Percentiles rank a stretch among this genome's conserved stretches.
phyloP scores from a whole-genome alignment of 1,284 basidiomycete genomes.

The Rhodotorula glutinis region DNA sequence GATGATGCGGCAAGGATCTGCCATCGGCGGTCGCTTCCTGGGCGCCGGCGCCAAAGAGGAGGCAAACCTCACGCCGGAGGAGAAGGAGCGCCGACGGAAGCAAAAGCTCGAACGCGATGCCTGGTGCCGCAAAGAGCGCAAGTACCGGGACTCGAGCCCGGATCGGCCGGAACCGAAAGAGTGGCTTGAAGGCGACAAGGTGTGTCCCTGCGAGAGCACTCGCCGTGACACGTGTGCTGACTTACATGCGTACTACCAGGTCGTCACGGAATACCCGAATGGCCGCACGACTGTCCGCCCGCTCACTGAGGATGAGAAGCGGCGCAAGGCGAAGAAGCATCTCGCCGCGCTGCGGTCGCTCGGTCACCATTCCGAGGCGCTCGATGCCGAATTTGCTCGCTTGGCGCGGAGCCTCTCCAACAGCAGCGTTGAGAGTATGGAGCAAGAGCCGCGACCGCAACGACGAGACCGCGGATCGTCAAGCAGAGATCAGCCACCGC shows the following conservation, averaged over 20 bases:
- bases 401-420: conserved; percentile 3
- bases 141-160: conserved; percentile 29
- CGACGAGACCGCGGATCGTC: background rate
- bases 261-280: conserved; percentile 38
- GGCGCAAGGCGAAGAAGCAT: conserved; percentile 26
- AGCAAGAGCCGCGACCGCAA: background rate
- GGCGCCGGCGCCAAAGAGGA: conserved; percentile 2
- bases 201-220: background rate
- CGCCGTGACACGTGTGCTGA: background rate
- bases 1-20: conserved; percentile 20
- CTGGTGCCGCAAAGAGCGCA: conserved; percentile 41
- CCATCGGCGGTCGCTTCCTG: conserved; percentile 10
- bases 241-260: background rate
- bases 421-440: background rate
- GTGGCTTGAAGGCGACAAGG: conserved; percentile 40
- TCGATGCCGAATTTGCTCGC: conserved; percentile 27
- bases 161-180: conserved; percentile 5
- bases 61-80: conserved; percentile 23
- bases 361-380: conserved; percentile 29
- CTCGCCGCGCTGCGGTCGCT: conserved; percentile 35
- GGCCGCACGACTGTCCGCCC: conserved; percentile 36
- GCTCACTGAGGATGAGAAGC: conserved; percentile 32
- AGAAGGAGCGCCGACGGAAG: conserved; percentile 22
- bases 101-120: conserved; percentile 40
- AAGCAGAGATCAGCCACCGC: background rate